Evolutionary conservation across 805 yeast genomes (phyloP).

Genomic region (Kazachstania africana): DNA sequence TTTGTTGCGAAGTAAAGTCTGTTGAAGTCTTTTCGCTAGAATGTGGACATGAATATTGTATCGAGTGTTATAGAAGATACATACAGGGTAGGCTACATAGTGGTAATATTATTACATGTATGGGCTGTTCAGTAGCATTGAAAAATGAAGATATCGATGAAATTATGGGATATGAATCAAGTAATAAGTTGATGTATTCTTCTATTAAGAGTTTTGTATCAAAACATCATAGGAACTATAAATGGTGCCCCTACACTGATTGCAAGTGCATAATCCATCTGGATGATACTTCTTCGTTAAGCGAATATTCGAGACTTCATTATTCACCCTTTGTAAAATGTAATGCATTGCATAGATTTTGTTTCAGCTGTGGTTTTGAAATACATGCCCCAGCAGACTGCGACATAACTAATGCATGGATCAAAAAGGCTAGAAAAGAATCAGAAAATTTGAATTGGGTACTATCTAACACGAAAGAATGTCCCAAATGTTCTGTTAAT

Average conservation of each 20-base stretch:
- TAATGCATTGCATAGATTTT: constrained; percentile 54
- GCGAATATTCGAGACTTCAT: constrained; percentile 19
- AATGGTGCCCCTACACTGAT: constrained; percentile 82
- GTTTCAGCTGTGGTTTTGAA: constrained; percentile 63
- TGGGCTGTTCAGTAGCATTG: constrained; percentile 38
- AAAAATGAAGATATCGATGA: constrained; percentile 31
- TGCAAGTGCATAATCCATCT: constrained; percentile 49
- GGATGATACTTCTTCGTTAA: constrained; percentile 17
- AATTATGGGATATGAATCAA: constrained; percentile 27
- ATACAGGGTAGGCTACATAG: constrained; percentile 32
- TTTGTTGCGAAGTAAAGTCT: constrained; percentile 57
- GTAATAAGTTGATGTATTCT: constrained; percentile 23
- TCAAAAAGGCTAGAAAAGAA: constrained; percentile 70
- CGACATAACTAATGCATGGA: constrained; percentile 55
- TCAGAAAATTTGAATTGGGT: constrained; percentile 86
- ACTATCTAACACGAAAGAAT: constrained; percentile 66
- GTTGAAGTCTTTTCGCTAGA: constrained; percentile 36
- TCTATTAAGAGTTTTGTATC: constrained; percentile 41
- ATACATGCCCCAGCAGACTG: constrained; percentile 86
- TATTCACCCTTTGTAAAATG: constrained; percentile 62
- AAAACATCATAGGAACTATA: constrained; percentile 35
- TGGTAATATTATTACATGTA: constrained; percentile 51
- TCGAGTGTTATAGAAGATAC: constrained; percentile 55
- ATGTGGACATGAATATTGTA: constrained; percentile 67
- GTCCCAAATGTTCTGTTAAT: constrained; percentile 69